A percentile compares a stretch with the other conserved stretches of the same genome.
These are phyloP conservation scores for Citrus sp. DNA, from an alignment of 345 rosid species.

Conservation along the genomic window DNA sequence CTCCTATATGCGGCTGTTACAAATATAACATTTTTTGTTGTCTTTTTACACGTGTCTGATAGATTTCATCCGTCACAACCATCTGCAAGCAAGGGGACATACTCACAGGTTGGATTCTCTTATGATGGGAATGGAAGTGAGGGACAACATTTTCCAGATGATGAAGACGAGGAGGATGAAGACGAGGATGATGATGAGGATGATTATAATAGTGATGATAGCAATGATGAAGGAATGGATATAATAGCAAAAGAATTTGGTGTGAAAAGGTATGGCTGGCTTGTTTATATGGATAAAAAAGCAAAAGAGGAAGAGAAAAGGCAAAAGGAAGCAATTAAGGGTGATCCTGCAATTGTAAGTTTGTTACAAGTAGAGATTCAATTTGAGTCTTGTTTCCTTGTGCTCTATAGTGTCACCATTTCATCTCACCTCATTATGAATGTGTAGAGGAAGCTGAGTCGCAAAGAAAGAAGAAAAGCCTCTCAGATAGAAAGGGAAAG, in stretches of 20 bases:
- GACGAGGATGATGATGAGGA: constrained; percentile 86
- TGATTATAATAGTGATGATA: constrained; percentile 89
- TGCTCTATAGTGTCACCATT: not conserved
- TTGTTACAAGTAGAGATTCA: constrained; percentile 4
- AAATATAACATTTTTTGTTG: not conserved
- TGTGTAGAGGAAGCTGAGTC: constrained; percentile 84
- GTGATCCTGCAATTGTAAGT: constrained; percentile 97
- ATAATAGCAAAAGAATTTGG: constrained; percentile 90
- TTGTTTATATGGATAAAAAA: constrained; percentile 93
- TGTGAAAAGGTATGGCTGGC: constrained; percentile 94
- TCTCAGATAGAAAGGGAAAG: constrained; percentile 92
- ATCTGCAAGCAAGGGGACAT: constrained; percentile 69
- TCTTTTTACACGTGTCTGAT: constrained; percentile 12
- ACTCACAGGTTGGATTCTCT: constrained; percentile 93
- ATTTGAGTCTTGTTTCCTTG: constrained; percentile 5
- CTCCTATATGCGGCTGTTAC: not conserved
- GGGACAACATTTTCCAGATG: constrained; percentile 51
- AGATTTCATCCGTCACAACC: constrained; percentile 63
- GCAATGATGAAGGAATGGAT: constrained; percentile 94
- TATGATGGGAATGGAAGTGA: constrained; percentile 71
- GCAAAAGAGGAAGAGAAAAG: constrained; percentile 91
- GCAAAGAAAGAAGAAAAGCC: constrained; percentile 96
- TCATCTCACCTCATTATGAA: constrained; percentile 16
- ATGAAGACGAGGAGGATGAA: constrained; percentile 55
- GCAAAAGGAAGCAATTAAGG: constrained; percentile 94